Percentiles rank a stretch among this genome's conserved stretches.
Conservation (phyloP, 176 grass and related monocot species). For the Dendrocalamus sinicus region DNA sequence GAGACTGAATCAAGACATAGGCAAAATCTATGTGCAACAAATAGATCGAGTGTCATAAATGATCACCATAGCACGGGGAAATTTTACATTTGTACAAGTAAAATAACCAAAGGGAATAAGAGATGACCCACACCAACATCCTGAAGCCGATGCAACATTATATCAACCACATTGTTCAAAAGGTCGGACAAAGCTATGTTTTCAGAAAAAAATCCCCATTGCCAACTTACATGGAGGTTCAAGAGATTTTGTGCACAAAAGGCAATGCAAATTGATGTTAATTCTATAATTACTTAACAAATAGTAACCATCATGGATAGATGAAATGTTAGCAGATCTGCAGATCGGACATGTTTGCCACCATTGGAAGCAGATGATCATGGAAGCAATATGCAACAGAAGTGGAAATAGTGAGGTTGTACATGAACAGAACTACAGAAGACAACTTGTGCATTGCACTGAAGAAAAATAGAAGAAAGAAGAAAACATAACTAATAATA, state of each 20-base stretch:
- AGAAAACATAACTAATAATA: constrained; percentile 21
- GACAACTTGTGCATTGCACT: not conserved
- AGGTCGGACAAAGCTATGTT: not conserved
- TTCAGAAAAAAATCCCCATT: constrained; percentile 2
- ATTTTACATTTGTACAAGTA: not conserved
- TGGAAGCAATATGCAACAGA: constrained; percentile 4
- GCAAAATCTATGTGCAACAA: constrained; percentile 8
- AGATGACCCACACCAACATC: not conserved
- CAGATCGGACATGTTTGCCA: not conserved
- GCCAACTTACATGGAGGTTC: constrained; percentile 24
- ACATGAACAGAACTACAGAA: not conserved
- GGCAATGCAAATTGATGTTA: not conserved
- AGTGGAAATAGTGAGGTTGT: not conserved
- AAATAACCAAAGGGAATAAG: not conserved
- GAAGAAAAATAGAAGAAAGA: not conserved
- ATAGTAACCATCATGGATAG: constrained; percentile 9
- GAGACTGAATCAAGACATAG: not conserved
- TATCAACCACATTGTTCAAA: constrained; percentile 23
- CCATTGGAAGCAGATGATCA: constrained; percentile 5
- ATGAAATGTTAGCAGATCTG: constrained; percentile 12
- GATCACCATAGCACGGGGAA: not conserved
- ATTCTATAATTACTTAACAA: constrained; percentile 31
- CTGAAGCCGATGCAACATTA: not conserved
- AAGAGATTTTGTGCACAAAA: constrained; percentile 18
- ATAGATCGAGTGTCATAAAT: constrained; percentile 11